Conservation (phyloP, 2,329 filamentous ascomycete genomes). For the Penicillium sp. region DNA sequence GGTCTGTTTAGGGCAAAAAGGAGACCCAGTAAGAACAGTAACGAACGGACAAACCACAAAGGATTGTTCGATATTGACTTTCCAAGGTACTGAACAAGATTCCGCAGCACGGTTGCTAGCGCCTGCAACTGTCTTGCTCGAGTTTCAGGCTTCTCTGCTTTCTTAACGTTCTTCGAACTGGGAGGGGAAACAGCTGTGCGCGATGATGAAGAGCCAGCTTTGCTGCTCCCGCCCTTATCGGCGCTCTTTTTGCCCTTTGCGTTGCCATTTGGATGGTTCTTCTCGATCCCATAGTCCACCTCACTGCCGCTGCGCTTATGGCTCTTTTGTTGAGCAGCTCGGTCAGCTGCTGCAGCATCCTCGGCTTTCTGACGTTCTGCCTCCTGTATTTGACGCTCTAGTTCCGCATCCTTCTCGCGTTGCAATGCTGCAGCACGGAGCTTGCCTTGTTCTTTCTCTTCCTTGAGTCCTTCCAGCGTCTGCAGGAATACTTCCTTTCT, state of each 20-base stretch:
- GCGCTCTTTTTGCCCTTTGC: conserved; percentile 33
- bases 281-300: conserved; percentile 72
- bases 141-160: conserved; percentile 41
- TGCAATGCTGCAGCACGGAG: conserved; percentile 65
- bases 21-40: conserved; percentile 81
- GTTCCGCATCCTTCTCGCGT: conserved; percentile 63
- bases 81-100: conserved; percentile 56
- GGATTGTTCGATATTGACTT: conserved; percentile 60
- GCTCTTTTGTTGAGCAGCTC: conserved; percentile 37
- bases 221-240: conserved; percentile 33
- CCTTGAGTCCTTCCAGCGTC: conserved; percentile 80
- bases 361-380: conserved; percentile 48
- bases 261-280: conserved; percentile 48
- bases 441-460: conserved; percentile 79
- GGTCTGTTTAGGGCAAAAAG: conserved; percentile 75
- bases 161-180: conserved; percentile 44
- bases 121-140: conserved; percentile 46
- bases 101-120: conserved; percentile 53
- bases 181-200: conserved; percentile 40
- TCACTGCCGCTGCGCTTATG: conserved; percentile 65
- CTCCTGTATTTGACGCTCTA: conserved; percentile 52
- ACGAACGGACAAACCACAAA: conserved; percentile 61
- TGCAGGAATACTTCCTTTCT: conserved; percentile 85
- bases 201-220: conserved; percentile 31
- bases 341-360: conserved; percentile 47